Evolutionary conservation across 371 early-diverging fungal genomes (phyloP).

Genomic region (Mucor racemosus): DNA sequence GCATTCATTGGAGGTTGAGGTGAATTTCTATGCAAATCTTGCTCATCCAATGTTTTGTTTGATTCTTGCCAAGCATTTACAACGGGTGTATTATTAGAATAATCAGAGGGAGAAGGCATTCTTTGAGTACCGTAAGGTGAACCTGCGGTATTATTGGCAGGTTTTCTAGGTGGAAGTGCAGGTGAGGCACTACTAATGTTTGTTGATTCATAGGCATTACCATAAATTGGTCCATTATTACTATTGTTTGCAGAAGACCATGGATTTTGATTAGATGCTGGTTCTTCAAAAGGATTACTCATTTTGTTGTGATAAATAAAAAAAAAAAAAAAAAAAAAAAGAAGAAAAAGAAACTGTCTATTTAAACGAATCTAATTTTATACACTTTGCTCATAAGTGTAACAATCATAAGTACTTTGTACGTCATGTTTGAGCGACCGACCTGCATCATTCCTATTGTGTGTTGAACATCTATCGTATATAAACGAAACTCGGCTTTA

Average conservation of each 20-base stretch:
- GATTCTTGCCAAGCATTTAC: conserved; percentile 36
- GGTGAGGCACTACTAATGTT: conserved; percentile 12
- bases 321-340: conserved; percentile 5
- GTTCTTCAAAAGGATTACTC: conserved; percentile 23
- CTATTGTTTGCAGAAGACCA: background rate
- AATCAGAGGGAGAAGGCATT: conserved; percentile 47
- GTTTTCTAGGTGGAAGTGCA: conserved; percentile 29
- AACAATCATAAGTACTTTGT: conserved; percentile 8
- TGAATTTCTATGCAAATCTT: conserved; percentile 9
- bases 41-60: conserved; percentile 27
- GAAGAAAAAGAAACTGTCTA: background rate
- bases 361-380: background rate
- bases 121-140: conserved; percentile 26
- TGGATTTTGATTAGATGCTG: background rate
- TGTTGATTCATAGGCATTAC: conserved; percentile 35
- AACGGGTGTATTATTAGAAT: conserved; percentile 23
- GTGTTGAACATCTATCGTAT: background rate
- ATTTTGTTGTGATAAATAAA: background rate
- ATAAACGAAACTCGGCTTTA: background rate
- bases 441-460: conserved; percentile 1
- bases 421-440: conserved; percentile 8
- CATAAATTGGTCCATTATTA: conserved; percentile 21
- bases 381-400: background rate
- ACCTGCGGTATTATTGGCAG: background rate
- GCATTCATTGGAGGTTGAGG: conserved; percentile 23